Percentiles rank a stretch among this genome's conserved stretches.
These are phyloP conservation scores for Harrya chromipes DNA, from an alignment of 768 basidiomycete species.

Conservation along the genomic window DNA sequence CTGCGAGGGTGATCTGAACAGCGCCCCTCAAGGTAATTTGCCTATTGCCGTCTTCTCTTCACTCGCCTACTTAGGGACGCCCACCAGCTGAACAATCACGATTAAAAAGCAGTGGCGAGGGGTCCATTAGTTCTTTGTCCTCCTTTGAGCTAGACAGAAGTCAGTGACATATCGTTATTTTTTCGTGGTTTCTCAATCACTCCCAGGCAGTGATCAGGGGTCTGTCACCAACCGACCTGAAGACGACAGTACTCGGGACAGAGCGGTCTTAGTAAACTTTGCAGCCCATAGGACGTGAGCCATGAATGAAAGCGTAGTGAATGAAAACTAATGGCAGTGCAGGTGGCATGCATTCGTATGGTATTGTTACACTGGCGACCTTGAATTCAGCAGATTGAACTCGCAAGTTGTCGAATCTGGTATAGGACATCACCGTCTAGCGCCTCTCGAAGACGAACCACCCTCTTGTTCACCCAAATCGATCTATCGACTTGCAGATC, in stretches of 20 bases:
- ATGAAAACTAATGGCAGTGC: background rate
- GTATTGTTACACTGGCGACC: slow-evolving; percentile 16
- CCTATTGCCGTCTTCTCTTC: background rate
- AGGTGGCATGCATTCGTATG: slow-evolving; percentile 19
- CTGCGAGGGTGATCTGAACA: background rate
- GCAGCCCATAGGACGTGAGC: slow-evolving; percentile 12
- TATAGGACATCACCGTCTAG: background rate
- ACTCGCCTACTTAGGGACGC: background rate
- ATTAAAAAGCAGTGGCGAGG: background rate
- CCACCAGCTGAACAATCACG: slow-evolving; percentile 7
- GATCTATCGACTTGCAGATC: slow-evolving; percentile 34
- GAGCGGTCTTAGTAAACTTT: slow-evolving; percentile 3
- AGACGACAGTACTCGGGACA: background rate
- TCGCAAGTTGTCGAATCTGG: slow-evolving; percentile 6
- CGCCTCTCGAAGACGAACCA: background rate
- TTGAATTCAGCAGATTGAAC: slow-evolving; percentile 13
- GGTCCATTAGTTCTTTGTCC: slow-evolving; percentile 5
- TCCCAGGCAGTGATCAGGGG: slow-evolving; percentile 3
- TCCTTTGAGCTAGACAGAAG: slow-evolving; percentile 11
- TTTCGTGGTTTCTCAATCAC: slow-evolving; percentile 6
- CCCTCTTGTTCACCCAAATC: slow-evolving; percentile 35
- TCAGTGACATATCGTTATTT: background rate
- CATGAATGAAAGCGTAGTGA: background rate
- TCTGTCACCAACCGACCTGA: background rate
- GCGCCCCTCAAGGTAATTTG: background rate